A percentile compares a stretch with the other conserved stretches of the same genome.
These are phyloP conservation scores for Leptographium radiaticola DNA, from an alignment of 2,329 filamentous ascomycete genomes.

Conservation along the genomic window DNA sequence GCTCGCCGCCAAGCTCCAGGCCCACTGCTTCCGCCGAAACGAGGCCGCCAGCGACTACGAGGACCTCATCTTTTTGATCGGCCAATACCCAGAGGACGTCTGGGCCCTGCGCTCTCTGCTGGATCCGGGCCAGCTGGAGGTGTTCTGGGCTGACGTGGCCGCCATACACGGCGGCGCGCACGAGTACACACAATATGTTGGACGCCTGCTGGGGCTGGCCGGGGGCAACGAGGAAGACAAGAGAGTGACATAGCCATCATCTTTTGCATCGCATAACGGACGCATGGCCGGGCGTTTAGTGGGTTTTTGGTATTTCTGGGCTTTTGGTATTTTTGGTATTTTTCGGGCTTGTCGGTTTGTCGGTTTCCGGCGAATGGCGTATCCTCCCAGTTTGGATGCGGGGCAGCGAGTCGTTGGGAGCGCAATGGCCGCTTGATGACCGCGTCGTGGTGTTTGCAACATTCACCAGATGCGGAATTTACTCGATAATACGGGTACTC, in stretches of 20 bases:
- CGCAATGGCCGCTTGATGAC: no score
- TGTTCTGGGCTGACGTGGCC: slow-evolving; percentile 1
- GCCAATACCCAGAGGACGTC: slow-evolving; percentile 1
- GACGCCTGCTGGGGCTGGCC: background rate
- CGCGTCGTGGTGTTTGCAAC: no score
- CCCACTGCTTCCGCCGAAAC: slow-evolving; percentile 4
- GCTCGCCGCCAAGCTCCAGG: slow-evolving; percentile 7
- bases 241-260: background rate
- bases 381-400: no score
- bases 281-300: no score
- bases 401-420: no score
- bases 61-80: slow-evolving; percentile 8
- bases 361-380: no score
- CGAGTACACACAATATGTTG: background rate
- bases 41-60: slow-evolving; percentile 5
- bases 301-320: no score
- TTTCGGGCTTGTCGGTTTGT: no score
- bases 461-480: no score
- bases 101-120: background rate
- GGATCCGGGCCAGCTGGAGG: background rate
- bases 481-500: no score
- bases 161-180: background rate
- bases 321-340: no score
- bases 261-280: background rate
- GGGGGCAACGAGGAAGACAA: background rate